These are phyloP conservation scores for Fermentozyma sake DNA, from an alignment of 1,139 yeast genomes.

Conservation along the genomic window DNA sequence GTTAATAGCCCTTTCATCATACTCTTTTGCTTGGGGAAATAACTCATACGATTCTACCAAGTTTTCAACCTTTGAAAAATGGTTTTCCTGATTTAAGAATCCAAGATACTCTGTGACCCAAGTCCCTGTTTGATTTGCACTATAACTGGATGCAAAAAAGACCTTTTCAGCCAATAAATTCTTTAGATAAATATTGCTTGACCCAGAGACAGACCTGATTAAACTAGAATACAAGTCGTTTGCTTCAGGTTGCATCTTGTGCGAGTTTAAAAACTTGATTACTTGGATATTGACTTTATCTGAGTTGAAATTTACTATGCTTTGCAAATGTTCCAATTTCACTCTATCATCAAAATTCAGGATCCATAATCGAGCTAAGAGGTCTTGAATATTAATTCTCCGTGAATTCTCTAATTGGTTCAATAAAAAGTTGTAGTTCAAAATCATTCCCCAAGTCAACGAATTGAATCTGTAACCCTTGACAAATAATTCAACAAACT, in stretches of 20 bases:
- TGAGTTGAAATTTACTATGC: constrained; percentile 20
- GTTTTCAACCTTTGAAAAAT: constrained; percentile 7
- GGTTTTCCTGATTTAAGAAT: constrained; percentile 11
- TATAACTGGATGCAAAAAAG: constrained; percentile 10
- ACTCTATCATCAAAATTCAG: constrained; percentile 15
- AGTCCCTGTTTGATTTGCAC: constrained; percentile 7
- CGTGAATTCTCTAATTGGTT: constrained; percentile 16
- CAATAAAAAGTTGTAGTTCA: constrained; percentile 26
- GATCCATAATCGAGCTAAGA: constrained; percentile 23
- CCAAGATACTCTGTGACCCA: constrained; percentile 20
- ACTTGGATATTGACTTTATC: constrained; percentile 29
- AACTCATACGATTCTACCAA: constrained; percentile 8
- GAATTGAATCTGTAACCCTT: constrained; percentile 28
- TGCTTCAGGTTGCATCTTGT: constrained; percentile 6
- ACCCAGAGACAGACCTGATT: constrained; percentile 9
- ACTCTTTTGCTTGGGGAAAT: constrained; percentile 3
- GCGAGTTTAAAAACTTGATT: constrained; percentile 12
- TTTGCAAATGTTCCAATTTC: constrained; percentile 13
- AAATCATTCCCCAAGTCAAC: constrained; percentile 31
- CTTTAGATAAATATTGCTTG: constrained; percentile 20
- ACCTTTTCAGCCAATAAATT: constrained; percentile 9
- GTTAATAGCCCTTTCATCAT: constrained; percentile 6
- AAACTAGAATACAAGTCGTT: constrained; percentile 6
- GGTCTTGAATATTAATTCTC: constrained; percentile 16
- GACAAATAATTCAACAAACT: constrained; percentile 24